Conservation (phyloP, 106 monocot species). For the Allium sativum region DNA sequence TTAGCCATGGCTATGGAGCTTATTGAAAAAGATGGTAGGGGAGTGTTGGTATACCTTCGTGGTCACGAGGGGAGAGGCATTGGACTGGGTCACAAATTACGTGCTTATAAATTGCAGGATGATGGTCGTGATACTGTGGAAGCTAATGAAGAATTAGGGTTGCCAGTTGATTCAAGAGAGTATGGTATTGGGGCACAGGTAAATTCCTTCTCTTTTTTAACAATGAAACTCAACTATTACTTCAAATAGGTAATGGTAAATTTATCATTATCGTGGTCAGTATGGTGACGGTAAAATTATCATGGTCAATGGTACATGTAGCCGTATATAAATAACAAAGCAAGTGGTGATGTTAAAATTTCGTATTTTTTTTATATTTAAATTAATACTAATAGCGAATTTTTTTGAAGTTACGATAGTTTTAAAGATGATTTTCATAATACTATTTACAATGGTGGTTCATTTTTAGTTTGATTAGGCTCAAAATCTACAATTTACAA, state of each 20-base stretch:
- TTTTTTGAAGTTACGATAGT: too few relatives aligned
- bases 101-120: conserved; percentile 95
- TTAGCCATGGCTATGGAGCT: conserved; percentile 70
- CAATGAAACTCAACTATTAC: not conserved
- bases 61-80: conserved; percentile 97
- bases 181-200: conserved; percentile 99
- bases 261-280: too few relatives aligned
- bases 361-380: too few relatives aligned
- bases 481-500: too few relatives aligned
- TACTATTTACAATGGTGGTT: too few relatives aligned
- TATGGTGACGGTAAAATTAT: too few relatives aligned
- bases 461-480: too few relatives aligned
- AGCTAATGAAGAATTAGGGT: conserved; percentile 83
- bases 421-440: too few relatives aligned
- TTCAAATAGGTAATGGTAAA: not conserved
- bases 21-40: conserved; percentile 82
- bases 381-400: not conserved
- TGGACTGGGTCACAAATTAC: conserved; percentile 93
- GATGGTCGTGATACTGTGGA: conserved; percentile 90
- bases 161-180: conserved; percentile 90
- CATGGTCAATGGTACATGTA: too few relatives aligned
- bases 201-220: not conserved
- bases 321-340: too few relatives aligned
- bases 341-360: too few relatives aligned
- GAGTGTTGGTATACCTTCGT: conserved; percentile 87